Conservation (phyloP, 805 yeast genomes). For the Jamesozyma hellenica region DNA sequence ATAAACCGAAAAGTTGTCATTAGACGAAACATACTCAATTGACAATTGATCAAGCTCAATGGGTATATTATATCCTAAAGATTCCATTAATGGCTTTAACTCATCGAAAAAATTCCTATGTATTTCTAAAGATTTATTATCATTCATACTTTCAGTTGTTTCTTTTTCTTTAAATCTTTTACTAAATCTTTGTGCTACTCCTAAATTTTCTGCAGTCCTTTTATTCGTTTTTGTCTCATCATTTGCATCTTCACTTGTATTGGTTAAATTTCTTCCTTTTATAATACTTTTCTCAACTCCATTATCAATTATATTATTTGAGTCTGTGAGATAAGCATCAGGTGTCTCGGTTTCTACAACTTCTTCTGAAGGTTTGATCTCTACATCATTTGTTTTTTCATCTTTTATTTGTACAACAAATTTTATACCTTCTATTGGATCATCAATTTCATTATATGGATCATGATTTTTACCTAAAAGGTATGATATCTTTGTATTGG, state of each 20-base stretch:
- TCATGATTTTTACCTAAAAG: conserved; percentile 35
- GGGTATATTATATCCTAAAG: conserved; percentile 6
- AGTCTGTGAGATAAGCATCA: no score
- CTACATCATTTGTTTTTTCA: conserved; percentile 1
- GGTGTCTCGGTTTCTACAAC: no score
- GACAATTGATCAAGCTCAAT: conserved; percentile 4
- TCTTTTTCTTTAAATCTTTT: conserved; percentile 31
- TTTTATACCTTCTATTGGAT: conserved; percentile 37
- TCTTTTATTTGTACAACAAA: conserved; percentile 21
- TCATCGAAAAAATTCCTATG: conserved; percentile 17
- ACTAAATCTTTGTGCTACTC: conserved; percentile 30
- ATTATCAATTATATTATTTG: not conserved
- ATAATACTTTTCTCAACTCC: not conserved
- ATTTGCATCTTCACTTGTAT: conserved; percentile 1
- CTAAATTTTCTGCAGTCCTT: conserved; percentile 8
- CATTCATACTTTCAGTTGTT: not conserved
- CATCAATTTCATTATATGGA: conserved; percentile 41
- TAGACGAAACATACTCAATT: conserved; percentile 2
- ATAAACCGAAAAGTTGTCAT: conserved; percentile 2
- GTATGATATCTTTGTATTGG: conserved; percentile 31
- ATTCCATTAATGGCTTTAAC: conserved; percentile 5
- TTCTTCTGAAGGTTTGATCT: no score
- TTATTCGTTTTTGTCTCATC: conserved; percentile 15
- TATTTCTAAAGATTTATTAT: not conserved
- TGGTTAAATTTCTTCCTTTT: not conserved